Percentiles rank a stretch among this genome's conserved stretches.
phyloP scores from a whole-genome alignment of 805 yeast genomes.

The Candida peoriensis region DNA sequence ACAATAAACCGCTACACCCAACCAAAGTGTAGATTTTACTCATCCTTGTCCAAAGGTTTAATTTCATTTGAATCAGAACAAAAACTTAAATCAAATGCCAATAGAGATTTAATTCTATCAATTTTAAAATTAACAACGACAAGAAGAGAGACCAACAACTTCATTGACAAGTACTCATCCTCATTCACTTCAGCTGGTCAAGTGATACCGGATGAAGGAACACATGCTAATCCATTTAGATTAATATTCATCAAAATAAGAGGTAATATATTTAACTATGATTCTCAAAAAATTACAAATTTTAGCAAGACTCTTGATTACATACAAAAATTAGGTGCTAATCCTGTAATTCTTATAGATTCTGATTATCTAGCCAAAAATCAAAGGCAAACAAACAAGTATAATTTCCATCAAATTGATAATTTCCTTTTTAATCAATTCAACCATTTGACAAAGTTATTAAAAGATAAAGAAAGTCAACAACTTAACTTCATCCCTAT shows the following conservation, averaged over 20 bases:
- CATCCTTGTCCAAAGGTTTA: too few relatives aligned
- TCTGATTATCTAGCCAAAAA: slow-evolving; percentile 16
- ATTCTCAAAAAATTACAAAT: slow-evolving; percentile 9
- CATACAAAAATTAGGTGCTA: slow-evolving; percentile 18
- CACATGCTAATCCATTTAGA: slow-evolving; percentile 14
- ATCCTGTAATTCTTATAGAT: slow-evolving; percentile 19
- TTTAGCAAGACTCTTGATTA: slow-evolving; percentile 19
- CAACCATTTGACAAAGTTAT: slow-evolving; percentile 8
- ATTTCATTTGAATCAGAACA: neutral
- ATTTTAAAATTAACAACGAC: slow-evolving; percentile 89
- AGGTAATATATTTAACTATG: slow-evolving; percentile 18
- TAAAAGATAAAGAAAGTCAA: slow-evolving; percentile 1
- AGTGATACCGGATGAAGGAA: slow-evolving; percentile 24
- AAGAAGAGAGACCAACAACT: slow-evolving; percentile 83
- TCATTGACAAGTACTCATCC: slow-evolving; percentile 63
- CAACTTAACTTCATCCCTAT: slow-evolving; percentile 15
- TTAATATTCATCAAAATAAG: slow-evolving; percentile 24
- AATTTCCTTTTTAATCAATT: slow-evolving; percentile 19
- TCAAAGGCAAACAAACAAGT: slow-evolving; percentile 15
- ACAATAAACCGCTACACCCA: too few relatives aligned
- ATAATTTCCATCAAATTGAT: slow-evolving; percentile 12
- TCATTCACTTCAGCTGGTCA: slow-evolving; percentile 17
- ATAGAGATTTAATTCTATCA: slow-evolving; percentile 71
- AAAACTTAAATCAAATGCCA: slow-evolving; percentile 33
- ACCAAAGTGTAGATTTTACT: too few relatives aligned